Evolutionary conservation across 768 basidiomycete genomes (phyloP).

Genomic region (Imleria badia): DNA sequence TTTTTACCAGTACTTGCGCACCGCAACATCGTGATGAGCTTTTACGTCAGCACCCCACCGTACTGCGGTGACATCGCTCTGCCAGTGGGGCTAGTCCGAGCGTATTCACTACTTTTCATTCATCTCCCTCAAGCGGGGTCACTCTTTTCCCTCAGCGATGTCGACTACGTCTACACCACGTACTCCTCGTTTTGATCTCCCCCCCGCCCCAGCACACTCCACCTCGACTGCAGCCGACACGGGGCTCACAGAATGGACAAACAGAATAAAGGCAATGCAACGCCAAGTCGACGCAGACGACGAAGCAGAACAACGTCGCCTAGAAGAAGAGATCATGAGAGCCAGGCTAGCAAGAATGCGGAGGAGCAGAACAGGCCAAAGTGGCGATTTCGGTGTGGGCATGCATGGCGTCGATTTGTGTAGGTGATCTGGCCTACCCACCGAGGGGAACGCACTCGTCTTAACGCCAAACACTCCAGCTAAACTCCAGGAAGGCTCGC

Average conservation of each 20-base stretch:
- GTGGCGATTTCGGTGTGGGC: constrained; percentile 40
- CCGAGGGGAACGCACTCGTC: not conserved
- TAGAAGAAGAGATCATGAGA: constrained; percentile 55
- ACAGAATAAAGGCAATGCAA: constrained; percentile 76
- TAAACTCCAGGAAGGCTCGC: constrained; percentile 20
- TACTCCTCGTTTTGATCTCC: constrained; percentile 38
- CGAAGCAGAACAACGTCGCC: constrained; percentile 68
- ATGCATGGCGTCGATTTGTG: constrained; percentile 34
- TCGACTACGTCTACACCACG: constrained; percentile 30
- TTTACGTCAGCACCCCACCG: constrained; percentile 23
- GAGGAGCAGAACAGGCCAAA: constrained; percentile 35
- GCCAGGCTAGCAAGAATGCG: constrained; percentile 47
- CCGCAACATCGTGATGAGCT: no score
- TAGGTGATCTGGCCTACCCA: constrained; percentile 22
- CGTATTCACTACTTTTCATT: not conserved
- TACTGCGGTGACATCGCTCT: not conserved
- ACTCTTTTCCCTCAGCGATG: constrained; percentile 17
- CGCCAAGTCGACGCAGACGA: constrained; percentile 80
- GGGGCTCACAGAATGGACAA: constrained; percentile 80
- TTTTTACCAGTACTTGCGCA: not conserved
- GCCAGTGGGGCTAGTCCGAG: not conserved
- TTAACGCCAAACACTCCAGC: constrained; percentile 14
- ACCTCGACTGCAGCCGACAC: constrained; percentile 43
- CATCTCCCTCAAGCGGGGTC: not conserved
- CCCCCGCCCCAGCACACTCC: constrained; percentile 29